Evolutionary conservation across 2,329 filamentous ascomycete genomes (phyloP).

Genomic region (Cryphonectria naterciae): DNA sequence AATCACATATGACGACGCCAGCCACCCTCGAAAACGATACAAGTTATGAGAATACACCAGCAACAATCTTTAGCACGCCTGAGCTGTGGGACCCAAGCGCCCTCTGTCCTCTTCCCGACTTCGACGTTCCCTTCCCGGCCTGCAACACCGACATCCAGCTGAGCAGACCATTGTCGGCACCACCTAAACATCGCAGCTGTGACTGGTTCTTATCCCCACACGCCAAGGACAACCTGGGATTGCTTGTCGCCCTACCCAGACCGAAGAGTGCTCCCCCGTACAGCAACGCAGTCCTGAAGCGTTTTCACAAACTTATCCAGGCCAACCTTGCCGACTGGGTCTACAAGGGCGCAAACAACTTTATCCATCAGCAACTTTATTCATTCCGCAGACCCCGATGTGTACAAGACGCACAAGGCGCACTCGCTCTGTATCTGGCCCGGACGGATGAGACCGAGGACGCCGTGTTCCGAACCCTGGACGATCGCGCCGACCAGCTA

Average conservation of each 20-base stretch:
- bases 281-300: conserved; percentile 1
- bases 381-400: conserved; percentile 27
- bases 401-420: conserved; percentile 23
- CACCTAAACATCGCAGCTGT: not conserved
- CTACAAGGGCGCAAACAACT: conserved; percentile 33
- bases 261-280: not conserved
- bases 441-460: conserved; percentile 19
- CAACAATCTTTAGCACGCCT: not conserved
- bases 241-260: no score
- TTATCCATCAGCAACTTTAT: conserved; percentile 36
- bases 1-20: not conserved
- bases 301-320: conserved; percentile 9
- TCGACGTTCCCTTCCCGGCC: not conserved
- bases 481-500: conserved; percentile 22
- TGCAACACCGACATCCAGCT: conserved; percentile 4
- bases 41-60: not conserved
- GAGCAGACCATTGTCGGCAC: not conserved
- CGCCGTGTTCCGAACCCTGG: conserved; percentile 27
- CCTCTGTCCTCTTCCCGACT: not conserved
- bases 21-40: not conserved
- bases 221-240: not conserved
- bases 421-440: conserved; percentile 8
- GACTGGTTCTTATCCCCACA: conserved; percentile 27
- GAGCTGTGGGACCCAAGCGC: conserved; percentile 15
- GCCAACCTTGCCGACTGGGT: conserved; percentile 35